These are phyloP conservation scores for Ploettnerulaceae sp. DNA, from an alignment of 2,329 filamentous ascomycete species.

Conservation along the genomic window DNA sequence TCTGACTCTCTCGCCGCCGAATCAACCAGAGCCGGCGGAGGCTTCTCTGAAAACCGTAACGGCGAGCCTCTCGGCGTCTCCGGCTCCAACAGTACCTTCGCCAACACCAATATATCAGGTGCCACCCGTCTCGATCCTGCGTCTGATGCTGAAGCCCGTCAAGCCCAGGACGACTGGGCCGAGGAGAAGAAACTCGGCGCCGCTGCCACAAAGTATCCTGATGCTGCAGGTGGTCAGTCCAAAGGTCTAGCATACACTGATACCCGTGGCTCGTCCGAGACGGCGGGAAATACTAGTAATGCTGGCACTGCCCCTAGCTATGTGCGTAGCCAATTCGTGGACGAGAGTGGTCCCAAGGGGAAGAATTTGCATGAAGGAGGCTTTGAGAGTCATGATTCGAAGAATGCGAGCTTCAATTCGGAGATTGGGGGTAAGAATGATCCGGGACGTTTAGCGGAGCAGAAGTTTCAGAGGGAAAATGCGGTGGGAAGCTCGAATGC, in stretches of 20 bases:
- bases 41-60: conserved; percentile 55
- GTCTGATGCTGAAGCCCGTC: conserved; percentile 26
- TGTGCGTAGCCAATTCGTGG: conserved; percentile 24
- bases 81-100: conserved; percentile 49
- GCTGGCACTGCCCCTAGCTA: conserved; percentile 27
- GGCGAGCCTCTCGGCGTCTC: conserved; percentile 45
- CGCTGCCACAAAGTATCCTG: conserved; percentile 14
- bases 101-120: conserved; percentile 50
- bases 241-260: too few species aligned
- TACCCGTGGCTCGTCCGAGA: conserved; percentile 13
- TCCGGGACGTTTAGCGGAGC: conserved; percentile 43
- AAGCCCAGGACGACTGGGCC: conserved; percentile 21
- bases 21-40: conserved; percentile 56
- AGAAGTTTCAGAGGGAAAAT: conserved; percentile 36
- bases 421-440: conserved; percentile 46
- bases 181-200: conserved; percentile 24
- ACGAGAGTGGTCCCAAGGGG: conserved; percentile 26
- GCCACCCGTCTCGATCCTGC: conserved; percentile 45
- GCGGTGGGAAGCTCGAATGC: conserved; percentile 18
- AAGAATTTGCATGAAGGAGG: conserved; percentile 31
- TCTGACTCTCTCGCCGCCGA: conserved; percentile 73
- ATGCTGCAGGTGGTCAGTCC: conserved; percentile 19
- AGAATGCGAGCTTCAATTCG: conserved; percentile 33
- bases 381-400: conserved; percentile 25
- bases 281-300: conserved; percentile 14